phyloP scores from a whole-genome alignment of 805 yeast genomes.

The Monosporozyma aerobia region DNA sequence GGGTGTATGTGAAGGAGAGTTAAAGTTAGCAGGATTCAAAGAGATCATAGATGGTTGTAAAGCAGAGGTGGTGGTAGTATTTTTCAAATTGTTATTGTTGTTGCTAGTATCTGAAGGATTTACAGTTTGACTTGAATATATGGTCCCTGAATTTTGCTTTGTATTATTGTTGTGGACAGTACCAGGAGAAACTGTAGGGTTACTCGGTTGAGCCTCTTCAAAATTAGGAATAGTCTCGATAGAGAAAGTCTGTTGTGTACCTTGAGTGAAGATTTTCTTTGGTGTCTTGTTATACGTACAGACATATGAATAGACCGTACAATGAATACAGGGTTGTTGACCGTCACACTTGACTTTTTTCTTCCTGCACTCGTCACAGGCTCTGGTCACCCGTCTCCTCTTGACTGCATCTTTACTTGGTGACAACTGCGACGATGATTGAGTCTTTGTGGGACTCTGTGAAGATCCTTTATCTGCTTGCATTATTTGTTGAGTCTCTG shows the following conservation, averaged over 20 bases:
- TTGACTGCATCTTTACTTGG: conserved; percentile 12
- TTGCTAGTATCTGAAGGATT: not conserved
- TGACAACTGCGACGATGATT: not conserved
- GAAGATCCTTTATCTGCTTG: not conserved
- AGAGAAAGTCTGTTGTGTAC: not conserved
- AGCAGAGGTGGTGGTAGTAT: not conserved
- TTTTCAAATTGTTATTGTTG: not conserved
- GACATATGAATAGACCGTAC: conserved; percentile 77
- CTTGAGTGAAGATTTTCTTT: conserved; percentile 10
- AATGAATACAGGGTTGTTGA: conserved; percentile 74
- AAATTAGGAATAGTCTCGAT: not conserved
- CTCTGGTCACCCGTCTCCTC: conserved; percentile 34
- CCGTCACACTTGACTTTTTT: conserved; percentile 82
- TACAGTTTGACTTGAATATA: not conserved
- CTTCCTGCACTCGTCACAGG: conserved; percentile 47
- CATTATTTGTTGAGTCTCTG: not conserved
- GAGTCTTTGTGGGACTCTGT: not conserved
- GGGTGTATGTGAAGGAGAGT: not conserved
- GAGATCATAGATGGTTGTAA: not conserved
- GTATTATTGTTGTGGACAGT: not conserved
- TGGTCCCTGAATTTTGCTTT: not conserved
- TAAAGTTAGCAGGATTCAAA: not conserved
- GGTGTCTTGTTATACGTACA: conserved; percentile 81
- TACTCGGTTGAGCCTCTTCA: not conserved
- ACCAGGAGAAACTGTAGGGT: not conserved